phyloP scores from a whole-genome alignment of 768 basidiomycete genomes.

The Porphyrellus cyaneotinctus region DNA sequence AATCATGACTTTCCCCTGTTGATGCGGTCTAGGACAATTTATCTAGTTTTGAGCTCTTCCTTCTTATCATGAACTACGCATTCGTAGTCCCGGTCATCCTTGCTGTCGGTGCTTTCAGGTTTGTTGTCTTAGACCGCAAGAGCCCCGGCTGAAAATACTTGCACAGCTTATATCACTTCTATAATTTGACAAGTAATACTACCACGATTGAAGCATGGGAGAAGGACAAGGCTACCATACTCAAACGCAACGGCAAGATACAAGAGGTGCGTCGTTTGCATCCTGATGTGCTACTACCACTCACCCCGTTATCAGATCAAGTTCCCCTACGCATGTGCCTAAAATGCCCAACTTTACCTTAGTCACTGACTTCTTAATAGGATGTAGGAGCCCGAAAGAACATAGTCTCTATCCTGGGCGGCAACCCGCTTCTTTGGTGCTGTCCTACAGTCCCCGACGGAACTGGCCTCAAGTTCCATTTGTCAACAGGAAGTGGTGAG shows the following conservation, averaged over 20 bases:
- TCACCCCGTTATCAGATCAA: slow-evolving; percentile 51
- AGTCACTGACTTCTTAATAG: slow-evolving; percentile 39
- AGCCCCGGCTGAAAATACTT: slow-evolving; percentile 12
- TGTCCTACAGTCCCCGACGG: slow-evolving; percentile 68
- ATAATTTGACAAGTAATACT: slow-evolving; percentile 68
- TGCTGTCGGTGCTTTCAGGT: slow-evolving; percentile 91
- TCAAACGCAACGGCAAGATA: slow-evolving; percentile 83
- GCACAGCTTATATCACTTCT: slow-evolving; percentile 80
- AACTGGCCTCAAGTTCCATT: slow-evolving; percentile 71
- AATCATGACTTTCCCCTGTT: neutral
- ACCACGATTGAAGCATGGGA: slow-evolving; percentile 99
- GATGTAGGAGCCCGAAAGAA: slow-evolving; percentile 76
- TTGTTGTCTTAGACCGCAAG: neutral
- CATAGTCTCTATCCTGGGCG: slow-evolving; percentile 72
- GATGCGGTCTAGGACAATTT: slow-evolving; percentile 58
- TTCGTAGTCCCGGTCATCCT: slow-evolving; percentile 82
- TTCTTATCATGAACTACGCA: slow-evolving; percentile 85
- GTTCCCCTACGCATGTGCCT: slow-evolving; percentile 79
- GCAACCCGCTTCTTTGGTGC: slow-evolving; percentile 76
- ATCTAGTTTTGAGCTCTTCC: slow-evolving; percentile 63
- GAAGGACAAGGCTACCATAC: slow-evolving; percentile 87
- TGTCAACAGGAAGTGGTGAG: slow-evolving; percentile 74
- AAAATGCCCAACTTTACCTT: neutral
- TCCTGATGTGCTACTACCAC: neutral
- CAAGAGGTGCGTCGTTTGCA: slow-evolving; percentile 49